These are phyloP conservation scores for Yamadazyma sp. DNA, from an alignment of 805 yeast species.

Conservation along the genomic window DNA sequence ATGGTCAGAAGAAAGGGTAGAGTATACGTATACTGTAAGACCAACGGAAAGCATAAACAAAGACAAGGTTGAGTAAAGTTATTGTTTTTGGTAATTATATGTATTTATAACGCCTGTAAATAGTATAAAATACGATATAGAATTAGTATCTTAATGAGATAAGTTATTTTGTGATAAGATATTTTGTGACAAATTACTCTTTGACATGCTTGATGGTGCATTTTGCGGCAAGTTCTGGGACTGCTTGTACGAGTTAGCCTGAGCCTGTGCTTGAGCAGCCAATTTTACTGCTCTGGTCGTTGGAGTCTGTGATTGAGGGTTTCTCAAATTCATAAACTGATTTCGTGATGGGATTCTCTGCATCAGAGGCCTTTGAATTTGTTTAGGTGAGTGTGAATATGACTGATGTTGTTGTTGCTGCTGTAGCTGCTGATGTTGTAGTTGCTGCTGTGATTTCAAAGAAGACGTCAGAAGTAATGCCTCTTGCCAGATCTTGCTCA, in stretches of 20 bases:
- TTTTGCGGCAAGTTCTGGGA: too few species aligned
- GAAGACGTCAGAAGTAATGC: constrained; percentile 28
- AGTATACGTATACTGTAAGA: constrained; percentile 88
- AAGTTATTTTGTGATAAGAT: constrained; percentile 18
- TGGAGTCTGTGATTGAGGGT: constrained; percentile 26
- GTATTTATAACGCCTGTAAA: too few species aligned
- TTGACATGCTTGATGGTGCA: too few species aligned
- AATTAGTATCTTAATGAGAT: constrained; percentile 1
- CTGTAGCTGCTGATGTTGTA: not conserved
- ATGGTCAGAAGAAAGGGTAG: constrained; percentile 94
- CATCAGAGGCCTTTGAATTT: constrained; percentile 20
- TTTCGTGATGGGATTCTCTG: constrained; percentile 23
- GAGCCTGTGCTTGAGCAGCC: constrained; percentile 18
- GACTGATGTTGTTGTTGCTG: constrained; percentile 8
- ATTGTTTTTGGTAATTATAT: too few species aligned
- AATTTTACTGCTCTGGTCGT: constrained; percentile 38
- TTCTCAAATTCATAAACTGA: constrained; percentile 19
- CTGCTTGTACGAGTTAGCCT: constrained; percentile 5
- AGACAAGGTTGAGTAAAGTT: constrained; percentile 83
- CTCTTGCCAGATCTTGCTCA: constrained; percentile 42
- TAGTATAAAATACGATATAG: constrained; percentile 8
- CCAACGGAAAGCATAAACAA: constrained; percentile 92
- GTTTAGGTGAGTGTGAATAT: constrained; percentile 11
- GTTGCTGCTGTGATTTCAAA: constrained; percentile 6
- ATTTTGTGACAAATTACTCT: too few species aligned